phyloP scores from a whole-genome alignment of 1,139 yeast species.

The Blastobotrys illinoisensis region DNA sequence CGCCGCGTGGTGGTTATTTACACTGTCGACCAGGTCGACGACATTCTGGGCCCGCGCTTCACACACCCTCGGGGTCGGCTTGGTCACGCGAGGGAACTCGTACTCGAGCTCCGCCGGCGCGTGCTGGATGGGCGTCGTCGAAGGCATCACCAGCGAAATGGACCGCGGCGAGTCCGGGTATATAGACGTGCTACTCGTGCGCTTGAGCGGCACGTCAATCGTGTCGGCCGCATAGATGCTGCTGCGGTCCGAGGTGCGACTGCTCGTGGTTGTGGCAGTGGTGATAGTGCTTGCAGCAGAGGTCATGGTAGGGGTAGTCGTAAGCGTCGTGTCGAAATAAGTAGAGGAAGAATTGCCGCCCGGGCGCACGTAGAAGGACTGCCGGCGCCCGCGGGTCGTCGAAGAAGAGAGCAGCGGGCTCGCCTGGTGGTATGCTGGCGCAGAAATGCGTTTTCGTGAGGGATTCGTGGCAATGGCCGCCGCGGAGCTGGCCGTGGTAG shows the following conservation, averaged over 20 bases:
- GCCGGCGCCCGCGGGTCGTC: constrained; percentile 11
- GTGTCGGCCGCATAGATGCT: constrained; percentile 1
- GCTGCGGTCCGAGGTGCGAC: constrained; percentile 3
- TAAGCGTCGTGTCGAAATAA: neutral
- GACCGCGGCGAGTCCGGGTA: constrained; percentile 18
- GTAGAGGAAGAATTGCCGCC: constrained; percentile 10
- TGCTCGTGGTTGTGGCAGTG: constrained; percentile 5
- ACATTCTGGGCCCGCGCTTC: neutral
- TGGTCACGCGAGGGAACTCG: constrained; percentile 15
- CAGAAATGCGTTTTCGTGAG: neutral
- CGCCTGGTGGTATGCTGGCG: neutral
- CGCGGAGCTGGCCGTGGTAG: neutral
- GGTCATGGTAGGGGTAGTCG: neutral
- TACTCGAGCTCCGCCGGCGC: constrained; percentile 16
- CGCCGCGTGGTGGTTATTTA: neutral
- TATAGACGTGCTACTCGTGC: neutral
- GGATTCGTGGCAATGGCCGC: neutral
- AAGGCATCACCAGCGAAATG: constrained; percentile 20
- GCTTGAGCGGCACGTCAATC: constrained; percentile 1
- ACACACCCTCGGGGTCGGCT: neutral
- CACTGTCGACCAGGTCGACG: neutral
- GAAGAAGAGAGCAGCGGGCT: neutral
- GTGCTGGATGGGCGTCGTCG: constrained; percentile 11
- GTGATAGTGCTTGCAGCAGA: constrained; percentile 2
- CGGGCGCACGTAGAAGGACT: constrained; percentile 20